Conservation (phyloP, 345 rosid species). For the Angophora floribunda region DNA sequence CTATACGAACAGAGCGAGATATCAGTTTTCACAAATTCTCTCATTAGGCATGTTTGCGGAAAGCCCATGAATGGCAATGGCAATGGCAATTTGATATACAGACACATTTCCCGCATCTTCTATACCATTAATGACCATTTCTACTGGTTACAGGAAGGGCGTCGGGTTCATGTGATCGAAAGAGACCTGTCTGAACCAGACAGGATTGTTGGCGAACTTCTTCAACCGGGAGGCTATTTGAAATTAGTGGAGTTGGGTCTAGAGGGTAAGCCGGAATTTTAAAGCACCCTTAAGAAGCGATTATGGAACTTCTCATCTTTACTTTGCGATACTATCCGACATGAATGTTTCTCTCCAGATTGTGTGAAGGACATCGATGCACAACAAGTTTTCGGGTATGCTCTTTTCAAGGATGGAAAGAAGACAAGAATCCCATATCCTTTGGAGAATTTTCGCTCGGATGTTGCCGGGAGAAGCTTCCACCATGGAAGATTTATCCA, state of each 20-base stretch:
- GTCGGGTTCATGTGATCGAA: background rate
- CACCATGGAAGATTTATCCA: background rate
- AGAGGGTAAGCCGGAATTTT: background rate
- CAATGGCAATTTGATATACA: background rate
- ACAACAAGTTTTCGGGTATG: background rate
- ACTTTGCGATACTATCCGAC: background rate
- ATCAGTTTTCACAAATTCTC: background rate
- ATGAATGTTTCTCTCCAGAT: background rate
- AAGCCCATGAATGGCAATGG: background rate
- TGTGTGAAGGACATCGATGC: background rate
- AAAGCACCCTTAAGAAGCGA: background rate
- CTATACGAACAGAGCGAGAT: background rate
- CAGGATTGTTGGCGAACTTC: slow-evolving; percentile 3
- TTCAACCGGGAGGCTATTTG: slow-evolving; percentile 4
- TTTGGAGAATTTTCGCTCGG: background rate
- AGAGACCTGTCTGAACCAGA: slow-evolving; percentile 5
- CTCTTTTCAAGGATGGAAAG: background rate
- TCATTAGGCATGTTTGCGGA: background rate
- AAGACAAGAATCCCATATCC: background rate
- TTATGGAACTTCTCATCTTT: background rate
- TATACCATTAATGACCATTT: background rate
- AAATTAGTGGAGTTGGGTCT: background rate
- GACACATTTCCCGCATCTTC: background rate
- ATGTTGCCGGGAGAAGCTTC: background rate
- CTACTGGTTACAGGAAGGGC: background rate